Evolutionary conservation across 2,329 filamentous ascomycete genomes (phyloP).

Genomic region (Alternaria metachromatica): DNA sequence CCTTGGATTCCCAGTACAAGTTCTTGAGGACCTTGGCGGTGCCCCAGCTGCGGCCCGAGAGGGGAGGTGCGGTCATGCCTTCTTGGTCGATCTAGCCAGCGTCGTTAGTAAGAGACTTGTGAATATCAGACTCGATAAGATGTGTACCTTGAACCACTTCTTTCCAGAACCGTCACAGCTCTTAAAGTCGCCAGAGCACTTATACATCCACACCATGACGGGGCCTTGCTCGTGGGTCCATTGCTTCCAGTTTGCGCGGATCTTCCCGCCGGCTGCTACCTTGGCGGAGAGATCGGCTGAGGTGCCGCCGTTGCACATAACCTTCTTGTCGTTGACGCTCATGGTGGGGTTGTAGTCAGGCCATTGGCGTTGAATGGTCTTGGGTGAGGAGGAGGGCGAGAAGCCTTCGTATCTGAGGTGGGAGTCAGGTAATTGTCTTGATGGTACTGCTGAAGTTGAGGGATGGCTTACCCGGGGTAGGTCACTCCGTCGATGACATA

Average conservation of each 20-base stretch:
- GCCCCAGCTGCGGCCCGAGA: constrained; percentile 59
- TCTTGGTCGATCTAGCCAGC: constrained; percentile 54
- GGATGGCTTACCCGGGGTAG: constrained; percentile 36
- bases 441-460: constrained; percentile 2
- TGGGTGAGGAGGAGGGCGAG: constrained; percentile 55
- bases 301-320: constrained; percentile 62
- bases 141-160: constrained; percentile 63
- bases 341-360: constrained; percentile 63
- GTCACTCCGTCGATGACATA: constrained; percentile 44
- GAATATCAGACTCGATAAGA: constrained; percentile 19
- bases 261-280: constrained; percentile 57
- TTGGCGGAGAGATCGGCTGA: constrained; percentile 52
- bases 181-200: constrained; percentile 57
- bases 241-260: constrained; percentile 63
- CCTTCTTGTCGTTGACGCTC: constrained; percentile 56
- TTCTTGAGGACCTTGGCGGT: constrained; percentile 57
- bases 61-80: constrained; percentile 56
- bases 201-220: constrained; percentile 63
- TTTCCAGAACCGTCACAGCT: constrained; percentile 60
- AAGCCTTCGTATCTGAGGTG: constrained; percentile 60
- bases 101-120: not conserved
- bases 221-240: constrained; percentile 67
- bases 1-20: constrained; percentile 61
- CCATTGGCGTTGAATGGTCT: constrained; percentile 66
- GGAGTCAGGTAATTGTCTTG: constrained; percentile 40